A percentile compares a stretch with the other conserved stretches of the same genome.
These are phyloP conservation scores for Nakazawaea holstii DNA, from an alignment of 805 yeast genomes.

Conservation along the genomic window DNA sequence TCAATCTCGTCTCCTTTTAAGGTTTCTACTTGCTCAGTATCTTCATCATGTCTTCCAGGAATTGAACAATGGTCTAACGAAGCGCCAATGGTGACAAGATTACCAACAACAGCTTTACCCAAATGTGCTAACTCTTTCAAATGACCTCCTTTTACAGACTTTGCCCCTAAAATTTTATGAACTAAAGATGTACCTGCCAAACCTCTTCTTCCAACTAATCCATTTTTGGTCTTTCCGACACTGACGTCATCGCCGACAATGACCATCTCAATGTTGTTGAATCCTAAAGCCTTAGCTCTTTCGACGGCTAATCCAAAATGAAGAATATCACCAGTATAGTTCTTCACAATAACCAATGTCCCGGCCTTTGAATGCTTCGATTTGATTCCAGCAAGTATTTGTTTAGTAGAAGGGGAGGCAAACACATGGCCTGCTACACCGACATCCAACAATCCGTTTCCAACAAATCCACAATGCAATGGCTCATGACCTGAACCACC, in stretches of 20 bases:
- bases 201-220: conserved; percentile 91
- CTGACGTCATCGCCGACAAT: conserved; percentile 91
- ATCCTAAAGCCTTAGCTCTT: conserved; percentile 75
- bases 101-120: conserved; percentile 57
- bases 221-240: conserved; percentile 85
- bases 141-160: conserved; percentile 33
- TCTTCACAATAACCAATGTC: conserved; percentile 75
- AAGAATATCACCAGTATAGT: conserved; percentile 90
- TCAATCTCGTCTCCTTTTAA: conserved; percentile 67
- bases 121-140: conserved; percentile 49
- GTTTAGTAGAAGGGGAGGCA: conserved; percentile 93
- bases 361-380: conserved; percentile 55
- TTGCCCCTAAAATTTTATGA: conserved; percentile 83
- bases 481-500: conserved; percentile 93
- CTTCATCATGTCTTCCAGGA: conserved; percentile 68
- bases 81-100: conserved; percentile 82
- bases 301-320: conserved; percentile 93
- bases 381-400: conserved; percentile 66
- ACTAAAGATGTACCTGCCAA: conserved; percentile 86
- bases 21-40: conserved; percentile 26
- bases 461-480: conserved; percentile 87
- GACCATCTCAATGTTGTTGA: conserved; percentile 56
- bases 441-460: conserved; percentile 73
- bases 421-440: conserved; percentile 91
- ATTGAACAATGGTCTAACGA: conserved; percentile 86